Base-by-base conservation (phyloP, 768 basidiomycete genomes). In the Psilocybe sp. region DNA sequence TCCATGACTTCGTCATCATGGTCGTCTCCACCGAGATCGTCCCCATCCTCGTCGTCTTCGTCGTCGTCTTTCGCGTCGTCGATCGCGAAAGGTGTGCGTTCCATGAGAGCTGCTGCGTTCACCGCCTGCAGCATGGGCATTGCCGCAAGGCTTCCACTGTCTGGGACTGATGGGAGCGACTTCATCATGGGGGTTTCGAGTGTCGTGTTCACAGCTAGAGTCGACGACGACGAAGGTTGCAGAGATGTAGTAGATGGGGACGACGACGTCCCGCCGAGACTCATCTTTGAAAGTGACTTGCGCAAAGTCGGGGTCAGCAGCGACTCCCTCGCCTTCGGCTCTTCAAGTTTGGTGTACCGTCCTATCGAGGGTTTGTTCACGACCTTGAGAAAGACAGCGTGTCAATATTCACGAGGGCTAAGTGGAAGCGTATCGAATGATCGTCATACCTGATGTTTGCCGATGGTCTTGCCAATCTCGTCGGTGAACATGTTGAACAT, bases 51-150 rank as follows among this genome's bases (percentile, higher is more conserved):
- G 69, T 63, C 85, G 68, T 89, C 87, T 0, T 85, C 85, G 20
- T 89, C 90, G 10, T 87, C 89, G 50, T 92, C 90, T 46, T 84
- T 87, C 3, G 86, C 91, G 67, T 94, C 92, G 62, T 99, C 97
- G 52, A 98, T 97, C n/a, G 92, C 92, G 64, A 99, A 99, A 55
- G 88, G 87, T 19, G 92, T 93, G 38, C 96, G 76, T 64, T 96
- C 90, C 87, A 95, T 87, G 40, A 92, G 75, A 28, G 90, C 89
- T 31, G 90, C 90, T 32, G 87, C 87, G 55, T 82, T 88, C 44
- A 87, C 89, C 0, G 84, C 86, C 59, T 86, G 76, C 42, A 91
- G 73, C 72, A 88, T 79, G 5, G 85, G 78, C 63, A 83, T 73
- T 16, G 84, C 78, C 19, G 82, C 78, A 39, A 79, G 72, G 20